These are phyloP conservation scores for Grigorovia humatica DNA, from an alignment of 805 yeast species.

Conservation along the genomic window DNA sequence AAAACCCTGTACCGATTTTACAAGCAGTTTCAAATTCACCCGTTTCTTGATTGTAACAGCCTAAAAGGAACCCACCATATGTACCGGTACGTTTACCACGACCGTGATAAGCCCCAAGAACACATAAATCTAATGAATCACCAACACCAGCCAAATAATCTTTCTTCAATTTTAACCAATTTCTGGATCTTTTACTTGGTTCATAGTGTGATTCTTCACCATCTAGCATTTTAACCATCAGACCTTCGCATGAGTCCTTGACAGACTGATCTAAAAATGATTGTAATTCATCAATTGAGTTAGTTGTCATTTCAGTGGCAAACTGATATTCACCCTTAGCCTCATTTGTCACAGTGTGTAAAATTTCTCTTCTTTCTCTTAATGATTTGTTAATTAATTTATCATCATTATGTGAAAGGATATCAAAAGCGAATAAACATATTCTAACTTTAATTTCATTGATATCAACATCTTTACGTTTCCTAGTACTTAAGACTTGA, in stretches of 20 bases:
- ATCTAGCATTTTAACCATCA: constrained; percentile 85
- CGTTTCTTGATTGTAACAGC: constrained; percentile 79
- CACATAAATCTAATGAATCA: constrained; percentile 87
- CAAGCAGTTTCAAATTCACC: constrained; percentile 94
- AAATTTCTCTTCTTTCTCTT: constrained; percentile 53
- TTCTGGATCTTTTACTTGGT: constrained; percentile 88
- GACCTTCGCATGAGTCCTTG: constrained; percentile 84
- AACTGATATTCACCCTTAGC: constrained; percentile 72
- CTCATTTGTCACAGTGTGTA: constrained; percentile 45
- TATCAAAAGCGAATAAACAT: constrained; percentile 86
- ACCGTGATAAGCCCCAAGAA: constrained; percentile 88
- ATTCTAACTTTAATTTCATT: constrained; percentile 84
- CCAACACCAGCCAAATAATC: constrained; percentile 94
- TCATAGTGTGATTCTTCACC: constrained; percentile 78
- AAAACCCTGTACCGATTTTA: constrained; percentile 94
- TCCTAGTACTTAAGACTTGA: constrained; percentile 86
- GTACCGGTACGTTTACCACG: constrained; percentile 90
- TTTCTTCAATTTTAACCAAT: constrained; percentile 92
- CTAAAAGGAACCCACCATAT: constrained; percentile 89
- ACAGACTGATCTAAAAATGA: constrained; percentile 79
- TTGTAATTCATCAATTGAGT: constrained; percentile 67
- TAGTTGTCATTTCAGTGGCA: constrained; percentile 66
- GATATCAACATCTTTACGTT: constrained; percentile 83
- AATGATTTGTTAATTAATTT: constrained; percentile 59
- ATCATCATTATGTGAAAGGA: constrained; percentile 63